These are phyloP conservation scores for Didymella exigua DNA, from an alignment of 2,329 filamentous ascomycete species.

Conservation along the genomic window DNA sequence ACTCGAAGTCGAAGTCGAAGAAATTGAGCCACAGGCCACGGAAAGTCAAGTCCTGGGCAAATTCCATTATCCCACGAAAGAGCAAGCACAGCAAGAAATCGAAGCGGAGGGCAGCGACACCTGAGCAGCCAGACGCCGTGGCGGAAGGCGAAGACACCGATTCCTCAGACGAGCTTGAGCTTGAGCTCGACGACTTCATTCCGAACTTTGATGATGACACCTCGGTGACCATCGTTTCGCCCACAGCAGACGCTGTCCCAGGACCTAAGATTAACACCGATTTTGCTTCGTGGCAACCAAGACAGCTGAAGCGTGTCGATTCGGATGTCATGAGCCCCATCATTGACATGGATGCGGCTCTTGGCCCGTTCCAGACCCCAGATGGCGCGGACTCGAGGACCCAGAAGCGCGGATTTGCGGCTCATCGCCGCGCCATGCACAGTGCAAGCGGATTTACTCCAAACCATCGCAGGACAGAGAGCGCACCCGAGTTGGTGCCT, in stretches of 20 bases:
- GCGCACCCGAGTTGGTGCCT: conserved; percentile 77
- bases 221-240: conserved; percentile 50
- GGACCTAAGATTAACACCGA: conserved; percentile 41
- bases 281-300: conserved; percentile 47
- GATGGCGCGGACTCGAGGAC: conserved; percentile 68
- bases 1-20: conserved; percentile 49
- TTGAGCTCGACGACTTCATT: conserved; percentile 43
- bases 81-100: conserved; percentile 58
- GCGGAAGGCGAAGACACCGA: conserved; percentile 42
- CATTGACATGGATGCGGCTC: conserved; percentile 91
- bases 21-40: conserved; percentile 64
- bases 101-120: conserved; percentile 45
- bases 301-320: conserved; percentile 45
- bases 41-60: conserved; percentile 77
- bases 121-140: conserved; percentile 36
- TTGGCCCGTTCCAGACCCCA: conserved; percentile 90
- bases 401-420: conserved; percentile 43
- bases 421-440: conserved; percentile 71
- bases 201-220: conserved; percentile 51
- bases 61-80: conserved; percentile 69
- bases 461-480: conserved; percentile 79
- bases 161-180: conserved; percentile 38
- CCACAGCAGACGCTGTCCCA: conserved; percentile 29
- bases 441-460: conserved; percentile 78
- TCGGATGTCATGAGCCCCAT: conserved; percentile 75